Conservation (phyloP, 768 basidiomycete species). For the Kwoniella sp. region DNA sequence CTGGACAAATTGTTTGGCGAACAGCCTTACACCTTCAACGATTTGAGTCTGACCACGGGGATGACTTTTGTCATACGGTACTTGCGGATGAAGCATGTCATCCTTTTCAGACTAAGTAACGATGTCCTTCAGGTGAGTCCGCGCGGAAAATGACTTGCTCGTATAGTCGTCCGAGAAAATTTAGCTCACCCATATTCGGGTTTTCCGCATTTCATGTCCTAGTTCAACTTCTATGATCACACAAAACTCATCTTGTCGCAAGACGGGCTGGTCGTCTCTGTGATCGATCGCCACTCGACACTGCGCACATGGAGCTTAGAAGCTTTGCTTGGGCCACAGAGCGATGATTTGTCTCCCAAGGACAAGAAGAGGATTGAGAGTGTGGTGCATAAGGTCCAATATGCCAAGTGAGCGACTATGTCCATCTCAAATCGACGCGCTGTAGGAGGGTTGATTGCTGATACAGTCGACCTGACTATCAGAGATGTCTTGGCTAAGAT, state of each 20-base stretch:
- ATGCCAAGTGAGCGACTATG: constrained; percentile 35
- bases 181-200: constrained; percentile 1
- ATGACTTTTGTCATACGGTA: constrained; percentile 98
- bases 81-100: constrained; percentile 93
- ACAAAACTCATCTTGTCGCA: constrained; percentile 88
- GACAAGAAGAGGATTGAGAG: constrained; percentile 43
- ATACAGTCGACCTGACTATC: background rate
- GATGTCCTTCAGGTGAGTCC: constrained; percentile 85
- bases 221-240: constrained; percentile 99
- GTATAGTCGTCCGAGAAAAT: background rate
- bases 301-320: constrained; percentile 73
- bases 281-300: constrained; percentile 86
- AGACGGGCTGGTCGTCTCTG: constrained; percentile 74
- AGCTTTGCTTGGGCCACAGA: constrained; percentile 63
- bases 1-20: constrained; percentile 84
- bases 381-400: constrained; percentile 44
- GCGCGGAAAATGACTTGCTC: constrained; percentile 3
- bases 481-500: constrained; percentile 37
- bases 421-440: background rate
- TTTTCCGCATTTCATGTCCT: constrained; percentile 1
- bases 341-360: constrained; percentile 27
- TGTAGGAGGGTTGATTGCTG: background rate
- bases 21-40: constrained; percentile 78
- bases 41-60: constrained; percentile 68
- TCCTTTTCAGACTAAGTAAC: constrained; percentile 94